A percentile compares a stretch with the other conserved stretches of the same genome.
Conservation (phyloP, 2,329 filamentous ascomycete species). For the Teratosphaeria zuluensis region DNA sequence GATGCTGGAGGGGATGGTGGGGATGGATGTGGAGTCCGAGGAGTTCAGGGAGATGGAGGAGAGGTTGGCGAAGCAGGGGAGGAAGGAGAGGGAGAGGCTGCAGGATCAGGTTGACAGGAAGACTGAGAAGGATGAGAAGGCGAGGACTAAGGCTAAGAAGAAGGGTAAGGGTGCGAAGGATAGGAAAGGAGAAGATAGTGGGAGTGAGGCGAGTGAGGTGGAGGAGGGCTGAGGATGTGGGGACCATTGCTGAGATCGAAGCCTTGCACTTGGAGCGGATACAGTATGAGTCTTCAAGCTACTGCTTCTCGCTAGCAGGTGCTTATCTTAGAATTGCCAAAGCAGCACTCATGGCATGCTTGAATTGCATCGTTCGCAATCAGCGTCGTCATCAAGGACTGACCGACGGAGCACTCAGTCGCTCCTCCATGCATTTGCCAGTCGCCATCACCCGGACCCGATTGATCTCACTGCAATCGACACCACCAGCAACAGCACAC, state of each 20-base stretch:
- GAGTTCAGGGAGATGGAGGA: slow-evolving; percentile 60
- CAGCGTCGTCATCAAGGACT: no score
- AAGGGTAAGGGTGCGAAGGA: not conserved
- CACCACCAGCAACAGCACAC: not conserved
- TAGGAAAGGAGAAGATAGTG: not conserved
- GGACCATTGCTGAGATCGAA: not conserved
- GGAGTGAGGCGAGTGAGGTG: not conserved
- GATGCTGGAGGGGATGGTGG: slow-evolving; percentile 77
- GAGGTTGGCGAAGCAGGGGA: slow-evolving; percentile 58
- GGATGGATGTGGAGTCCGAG: slow-evolving; percentile 65
- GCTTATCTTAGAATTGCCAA: not conserved
- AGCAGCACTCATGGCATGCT: no score
- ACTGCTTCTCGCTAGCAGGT: not conserved
- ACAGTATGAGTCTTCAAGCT: not conserved
- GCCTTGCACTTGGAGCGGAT: not conserved
- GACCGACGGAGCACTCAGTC: not conserved
- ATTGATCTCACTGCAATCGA: not conserved
- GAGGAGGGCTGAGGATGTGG: not conserved
- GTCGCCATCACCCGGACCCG: not conserved
- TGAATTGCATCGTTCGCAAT: no score
- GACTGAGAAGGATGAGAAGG: slow-evolving; percentile 46
- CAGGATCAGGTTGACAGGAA: slow-evolving; percentile 73
- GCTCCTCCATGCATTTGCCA: not conserved
- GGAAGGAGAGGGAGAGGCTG: slow-evolving; percentile 61
- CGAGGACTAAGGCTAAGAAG: not conserved